Percentiles rank a stretch among this genome's conserved stretches.
Evolutionary conservation across 495 filamentous ascomycete species (phyloP).

Genomic region (Podospora australis): DNA sequence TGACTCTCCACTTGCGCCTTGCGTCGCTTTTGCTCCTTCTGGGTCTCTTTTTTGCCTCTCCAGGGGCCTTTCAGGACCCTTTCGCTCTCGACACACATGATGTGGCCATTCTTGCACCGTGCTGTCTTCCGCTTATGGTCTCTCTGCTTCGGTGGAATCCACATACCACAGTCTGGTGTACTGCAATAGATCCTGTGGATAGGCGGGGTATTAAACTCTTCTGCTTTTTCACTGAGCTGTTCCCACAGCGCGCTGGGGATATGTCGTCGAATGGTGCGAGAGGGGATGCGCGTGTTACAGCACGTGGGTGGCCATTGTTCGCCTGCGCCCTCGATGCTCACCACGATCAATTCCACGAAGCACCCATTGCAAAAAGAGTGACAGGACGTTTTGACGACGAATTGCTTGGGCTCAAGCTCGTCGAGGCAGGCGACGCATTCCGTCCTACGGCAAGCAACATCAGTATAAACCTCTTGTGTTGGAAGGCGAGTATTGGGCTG

Average conservation of each 20-base stretch:
- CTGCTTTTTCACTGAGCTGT: slow-evolving; percentile 24
- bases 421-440: slow-evolving; percentile 39
- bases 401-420: no score
- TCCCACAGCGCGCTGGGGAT: slow-evolving; percentile 13
- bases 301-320: slow-evolving; percentile 44
- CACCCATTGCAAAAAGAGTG: slow-evolving; percentile 37
- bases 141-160: slow-evolving; percentile 18
- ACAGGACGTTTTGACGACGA: no score
- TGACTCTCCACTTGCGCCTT: no score
- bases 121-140: slow-evolving; percentile 12
- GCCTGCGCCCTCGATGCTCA: slow-evolving; percentile 30
- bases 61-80: slow-evolving; percentile 16
- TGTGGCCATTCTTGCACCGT: slow-evolving; percentile 29
- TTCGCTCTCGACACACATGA: slow-evolving; percentile 33
- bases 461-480: no score
- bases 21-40: slow-evolving; percentile 8
- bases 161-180: slow-evolving; percentile 25
- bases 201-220: slow-evolving; percentile 30
- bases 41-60: slow-evolving; percentile 21
- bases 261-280: slow-evolving; percentile 24
- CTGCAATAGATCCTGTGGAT: slow-evolving; percentile 35
- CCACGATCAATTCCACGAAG: slow-evolving; percentile 34
- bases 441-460: no score
- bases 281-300: slow-evolving; percentile 35
- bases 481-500: no score